phyloP scores from a whole-genome alignment of 176 grass and related monocot genomes.

The Aegilops longissima region DNA sequence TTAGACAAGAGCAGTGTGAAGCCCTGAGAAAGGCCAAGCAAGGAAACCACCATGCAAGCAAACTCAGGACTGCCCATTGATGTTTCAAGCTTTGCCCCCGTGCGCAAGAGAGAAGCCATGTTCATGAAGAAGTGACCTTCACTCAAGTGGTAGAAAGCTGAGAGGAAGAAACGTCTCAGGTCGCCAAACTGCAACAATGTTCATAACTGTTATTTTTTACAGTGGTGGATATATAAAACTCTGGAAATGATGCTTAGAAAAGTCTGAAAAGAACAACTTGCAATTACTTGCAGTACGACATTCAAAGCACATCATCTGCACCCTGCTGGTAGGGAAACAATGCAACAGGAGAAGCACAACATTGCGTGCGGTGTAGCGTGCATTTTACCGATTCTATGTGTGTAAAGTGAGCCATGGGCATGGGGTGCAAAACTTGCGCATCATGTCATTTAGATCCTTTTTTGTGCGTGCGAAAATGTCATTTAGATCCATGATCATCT shows the following conservation, averaged over 20 bases:
- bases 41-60: slow-evolving; percentile 63
- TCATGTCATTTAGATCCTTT: neutral
- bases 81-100: slow-evolving; percentile 78
- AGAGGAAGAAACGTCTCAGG: slow-evolving; percentile 78
- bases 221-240: neutral
- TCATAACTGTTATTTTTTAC: neutral
- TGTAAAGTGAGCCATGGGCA: neutral
- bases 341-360: slow-evolving; percentile 1
- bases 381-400: neutral
- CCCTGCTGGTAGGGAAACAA: neutral
- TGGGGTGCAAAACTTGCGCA: neutral
- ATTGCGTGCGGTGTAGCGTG: neutral
- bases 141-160: slow-evolving; percentile 71
- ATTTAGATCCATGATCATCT: neutral
- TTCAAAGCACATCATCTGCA: neutral
- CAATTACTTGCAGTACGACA: neutral
- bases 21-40: slow-evolving; percentile 77
- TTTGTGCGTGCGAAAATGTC: neutral
- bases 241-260: neutral
- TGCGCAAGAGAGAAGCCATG: slow-evolving; percentile 91
- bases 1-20: slow-evolving; percentile 65
- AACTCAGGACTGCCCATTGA: slow-evolving; percentile 77
- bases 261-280: neutral
- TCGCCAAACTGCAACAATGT: slow-evolving; percentile 57
- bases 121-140: slow-evolving; percentile 84